Conservation (phyloP, 176 grass and related monocot genomes). For the Melocanna baccifera region DNA sequence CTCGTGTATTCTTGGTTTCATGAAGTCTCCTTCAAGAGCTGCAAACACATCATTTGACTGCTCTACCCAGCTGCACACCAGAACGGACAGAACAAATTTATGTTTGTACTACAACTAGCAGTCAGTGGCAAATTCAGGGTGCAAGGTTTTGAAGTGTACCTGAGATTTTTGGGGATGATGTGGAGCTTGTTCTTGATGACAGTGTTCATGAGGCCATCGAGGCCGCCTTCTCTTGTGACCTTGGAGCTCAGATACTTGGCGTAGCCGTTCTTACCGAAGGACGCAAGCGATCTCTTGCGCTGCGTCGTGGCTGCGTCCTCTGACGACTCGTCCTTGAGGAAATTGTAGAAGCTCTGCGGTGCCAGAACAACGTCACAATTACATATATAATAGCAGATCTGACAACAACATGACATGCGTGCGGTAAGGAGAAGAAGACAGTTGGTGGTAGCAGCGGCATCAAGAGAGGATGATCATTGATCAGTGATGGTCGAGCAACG, state of each 20-base stretch:
- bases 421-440: background rate
- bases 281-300: conserved; percentile 12
- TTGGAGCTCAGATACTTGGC: conserved; percentile 51
- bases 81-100: background rate
- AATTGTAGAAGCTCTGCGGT: conserved; percentile 78
- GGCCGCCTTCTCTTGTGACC: conserved; percentile 10
- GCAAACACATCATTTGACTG: conserved; percentile 52
- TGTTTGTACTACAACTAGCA: background rate
- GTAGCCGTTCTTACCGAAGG: conserved; percentile 37
- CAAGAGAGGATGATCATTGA: background rate
- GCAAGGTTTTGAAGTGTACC: background rate
- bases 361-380: background rate
- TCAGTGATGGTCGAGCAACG: background rate
- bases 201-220: conserved; percentile 57
- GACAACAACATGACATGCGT: background rate
- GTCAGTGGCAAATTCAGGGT: background rate
- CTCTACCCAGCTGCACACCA: background rate
- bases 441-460: background rate
- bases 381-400: background rate
- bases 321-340: conserved; percentile 52
- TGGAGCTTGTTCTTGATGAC: conserved; percentile 70
- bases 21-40: conserved; percentile 52
- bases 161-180: conserved; percentile 64
- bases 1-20: conserved; percentile 79
- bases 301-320: background rate